These are phyloP conservation scores for Phalaenopsis aphrodite DNA, from an alignment of 106 monocot species.

Conservation along the genomic window DNA sequence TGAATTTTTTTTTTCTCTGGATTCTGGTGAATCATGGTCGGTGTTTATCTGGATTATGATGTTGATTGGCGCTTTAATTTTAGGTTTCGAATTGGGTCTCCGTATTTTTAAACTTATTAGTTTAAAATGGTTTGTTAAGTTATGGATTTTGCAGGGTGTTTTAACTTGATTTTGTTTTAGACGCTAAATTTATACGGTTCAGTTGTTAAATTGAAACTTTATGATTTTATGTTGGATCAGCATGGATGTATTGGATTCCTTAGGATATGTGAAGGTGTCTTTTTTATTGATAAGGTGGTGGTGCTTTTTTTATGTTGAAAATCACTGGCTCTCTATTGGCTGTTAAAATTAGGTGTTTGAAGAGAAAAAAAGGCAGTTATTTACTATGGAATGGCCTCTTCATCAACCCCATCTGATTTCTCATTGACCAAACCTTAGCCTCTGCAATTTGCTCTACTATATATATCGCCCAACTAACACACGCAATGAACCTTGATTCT, in stretches of 20 bases:
- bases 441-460: too few relatives aligned
- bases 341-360: too few relatives aligned
- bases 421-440: too few relatives aligned
- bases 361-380: too few relatives aligned
- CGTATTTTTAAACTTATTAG: background rate
- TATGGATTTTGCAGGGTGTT: background rate
- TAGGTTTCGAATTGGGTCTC: background rate
- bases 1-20: background rate
- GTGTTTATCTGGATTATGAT: background rate
- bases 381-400: too few relatives aligned
- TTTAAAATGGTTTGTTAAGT: background rate
- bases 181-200: background rate
- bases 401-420: too few relatives aligned
- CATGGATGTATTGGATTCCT: background rate
- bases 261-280: background rate
- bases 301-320: background rate
- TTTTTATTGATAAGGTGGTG: background rate
- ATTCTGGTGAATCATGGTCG: background rate
- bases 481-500: too few relatives aligned
- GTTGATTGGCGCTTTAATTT: background rate
- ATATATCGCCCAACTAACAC: too few relatives aligned
- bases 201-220: background rate
- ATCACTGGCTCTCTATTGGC: too few relatives aligned
- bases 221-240: background rate
- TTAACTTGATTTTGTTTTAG: background rate